Base-by-base conservation (phyloP, 1,284 basidiomycete genomes). In the Heterobasidion occidentale region DNA sequence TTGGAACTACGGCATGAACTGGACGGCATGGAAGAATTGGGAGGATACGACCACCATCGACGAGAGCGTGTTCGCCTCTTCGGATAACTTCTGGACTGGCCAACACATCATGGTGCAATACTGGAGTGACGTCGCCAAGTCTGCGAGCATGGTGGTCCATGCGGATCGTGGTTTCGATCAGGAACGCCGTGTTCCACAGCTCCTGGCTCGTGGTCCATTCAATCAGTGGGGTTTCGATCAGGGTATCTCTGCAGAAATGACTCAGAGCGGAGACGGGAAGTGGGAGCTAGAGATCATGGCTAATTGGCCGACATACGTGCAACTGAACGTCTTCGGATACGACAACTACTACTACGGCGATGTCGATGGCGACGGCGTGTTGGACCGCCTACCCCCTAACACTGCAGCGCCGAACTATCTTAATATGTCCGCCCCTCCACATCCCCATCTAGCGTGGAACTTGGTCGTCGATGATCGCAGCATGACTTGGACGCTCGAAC, bases 291-390 rank as follows among this genome's bases (percentile, higher is more conserved):
- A 91, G 66, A 84, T 95, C 67, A 92, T 92, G 85, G 82, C 88
- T 36, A 74, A 79, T 12, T 96, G 93, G 93, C 93, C 93, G 2
- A 84, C 89, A 2, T 92, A 83, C 63, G 76, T 94, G 46, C 91
- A 95, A 70, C 75, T 95, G 57, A 94, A 94, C 71, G 85, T 94
- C 52, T 95, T 86, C 76, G 86, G 83, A 52, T 94, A 83, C 67
- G 90, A 94, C 67, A 83, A 94, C 64, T 94, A 84, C 74, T 95
- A 88, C 72, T 95, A 94, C 64, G 93, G 93, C 56, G 93, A 96
- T 64, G 76, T 83, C 19, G 92, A 96, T 64, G 84, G 78, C 14
- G 93, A 96, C 63, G 91, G 91, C 59, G 74, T 94, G 54, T 77
- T 96, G 64, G 93, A 95, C 66, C 90, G 93, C 57, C 79, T 95